Evolutionary conservation across 208 protist genomes (phyloP).

Genomic region (Novymonas esmeraldas): DNA sequence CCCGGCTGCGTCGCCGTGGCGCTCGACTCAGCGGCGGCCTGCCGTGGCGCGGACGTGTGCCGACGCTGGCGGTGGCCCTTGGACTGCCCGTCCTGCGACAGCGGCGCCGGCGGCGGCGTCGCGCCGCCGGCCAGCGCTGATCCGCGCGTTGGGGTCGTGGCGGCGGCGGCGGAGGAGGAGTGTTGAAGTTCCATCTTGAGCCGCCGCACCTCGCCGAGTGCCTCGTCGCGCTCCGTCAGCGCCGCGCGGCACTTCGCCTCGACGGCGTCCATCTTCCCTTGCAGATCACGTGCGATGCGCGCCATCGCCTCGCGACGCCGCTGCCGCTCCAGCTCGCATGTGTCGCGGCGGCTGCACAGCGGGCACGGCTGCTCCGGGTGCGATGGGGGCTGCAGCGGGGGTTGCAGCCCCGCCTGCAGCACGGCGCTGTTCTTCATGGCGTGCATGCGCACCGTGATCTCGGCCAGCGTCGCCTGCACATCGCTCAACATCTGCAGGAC

Average conservation of each 20-base stretch:
- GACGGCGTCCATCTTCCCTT: constrained; percentile 71
- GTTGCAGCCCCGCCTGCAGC: constrained; percentile 59
- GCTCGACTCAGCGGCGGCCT: neutral
- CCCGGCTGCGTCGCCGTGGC: neutral
- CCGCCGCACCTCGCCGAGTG: constrained; percentile 46
- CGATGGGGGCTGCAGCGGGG: constrained; percentile 62
- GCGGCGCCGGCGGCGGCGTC: neutral
- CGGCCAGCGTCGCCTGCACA: constrained; percentile 54
- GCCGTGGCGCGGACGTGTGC: constrained; percentile 4
- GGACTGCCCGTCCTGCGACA: neutral
- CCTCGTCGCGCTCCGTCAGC: constrained; percentile 71
- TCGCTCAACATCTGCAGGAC: constrained; percentile 80
- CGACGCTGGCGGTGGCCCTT: neutral
- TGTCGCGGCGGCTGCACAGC: constrained; percentile 76
- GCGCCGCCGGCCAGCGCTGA: neutral
- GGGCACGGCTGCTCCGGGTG: constrained; percentile 68
- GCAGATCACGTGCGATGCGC: constrained; percentile 71
- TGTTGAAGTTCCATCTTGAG: constrained; percentile 53
- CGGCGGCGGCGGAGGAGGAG: constrained; percentile 1
- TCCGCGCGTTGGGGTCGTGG: too few species aligned
- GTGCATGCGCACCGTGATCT: constrained; percentile 74
- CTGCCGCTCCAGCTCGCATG: constrained; percentile 48
- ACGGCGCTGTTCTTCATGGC: constrained; percentile 62
- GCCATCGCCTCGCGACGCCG: constrained; percentile 65
- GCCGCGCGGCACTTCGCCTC: constrained; percentile 70